Percentiles rank a stretch among this genome's conserved stretches.
Evolutionary conservation across 202 grass and related monocot species (phyloP).

Genomic region (Schoenoplectus tabernaemontani): DNA sequence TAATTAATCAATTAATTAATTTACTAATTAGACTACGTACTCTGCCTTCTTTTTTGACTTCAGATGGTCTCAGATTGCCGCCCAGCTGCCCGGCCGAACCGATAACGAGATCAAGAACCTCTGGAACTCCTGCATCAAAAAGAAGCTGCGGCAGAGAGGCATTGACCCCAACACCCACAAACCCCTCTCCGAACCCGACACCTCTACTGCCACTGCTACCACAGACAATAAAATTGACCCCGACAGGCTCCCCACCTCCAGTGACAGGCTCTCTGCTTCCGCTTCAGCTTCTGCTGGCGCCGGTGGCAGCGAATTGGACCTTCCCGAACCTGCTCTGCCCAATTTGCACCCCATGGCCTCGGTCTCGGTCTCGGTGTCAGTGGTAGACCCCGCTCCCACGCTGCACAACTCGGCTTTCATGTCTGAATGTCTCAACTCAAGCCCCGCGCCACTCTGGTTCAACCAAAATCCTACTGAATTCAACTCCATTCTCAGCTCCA

Average conservation of each 20-base stretch:
- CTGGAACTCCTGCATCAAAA: constrained; percentile 41
- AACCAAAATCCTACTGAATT: constrained; percentile 11
- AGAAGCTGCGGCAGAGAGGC: constrained; percentile 37
- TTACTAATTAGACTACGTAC: too few species aligned
- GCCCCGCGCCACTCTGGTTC: background rate
- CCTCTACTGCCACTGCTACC: background rate
- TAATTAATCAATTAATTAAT: too few species aligned
- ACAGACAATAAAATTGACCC: background rate
- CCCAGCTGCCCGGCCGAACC: constrained; percentile 28
- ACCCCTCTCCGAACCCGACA: constrained; percentile 14
- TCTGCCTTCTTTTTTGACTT: background rate
- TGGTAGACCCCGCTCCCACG: background rate
- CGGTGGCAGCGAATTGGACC: constrained; percentile 1
- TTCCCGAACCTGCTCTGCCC: background rate
- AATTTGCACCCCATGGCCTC: constrained; percentile 1
- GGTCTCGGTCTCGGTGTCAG: background rate
- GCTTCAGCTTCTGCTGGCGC: too few species aligned
- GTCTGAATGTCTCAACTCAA: constrained; percentile 8
- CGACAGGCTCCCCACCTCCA: background rate
- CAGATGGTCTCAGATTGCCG: constrained; percentile 42
- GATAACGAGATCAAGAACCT: constrained; percentile 41
- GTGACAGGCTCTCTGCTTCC: constrained; percentile 15
- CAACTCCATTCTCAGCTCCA: background rate
- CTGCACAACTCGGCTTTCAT: background rate
- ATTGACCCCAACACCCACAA: constrained; percentile 44